A percentile compares a stretch with the other conserved stretches of the same genome.
Evolutionary conservation across 2,329 filamentous ascomycete species (phyloP).

Genomic region (Byssochlamys sp.): DNA sequence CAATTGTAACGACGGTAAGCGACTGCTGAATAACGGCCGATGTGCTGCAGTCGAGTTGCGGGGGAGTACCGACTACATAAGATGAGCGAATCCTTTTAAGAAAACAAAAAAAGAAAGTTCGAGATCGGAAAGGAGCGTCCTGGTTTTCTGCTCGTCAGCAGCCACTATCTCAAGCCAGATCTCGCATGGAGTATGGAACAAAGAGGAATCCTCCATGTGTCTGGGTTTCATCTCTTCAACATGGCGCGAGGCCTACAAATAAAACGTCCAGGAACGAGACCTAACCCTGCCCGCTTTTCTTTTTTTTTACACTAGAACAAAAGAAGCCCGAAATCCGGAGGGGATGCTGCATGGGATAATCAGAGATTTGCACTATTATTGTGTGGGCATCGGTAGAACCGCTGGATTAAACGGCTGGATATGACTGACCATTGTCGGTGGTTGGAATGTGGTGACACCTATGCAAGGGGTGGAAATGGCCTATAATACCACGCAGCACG

Average conservation of each 20-base stretch:
- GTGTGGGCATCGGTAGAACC: not conserved
- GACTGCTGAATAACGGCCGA: not conserved
- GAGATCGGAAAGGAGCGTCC: not conserved
- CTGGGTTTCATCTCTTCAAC: not conserved
- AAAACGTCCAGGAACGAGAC: not conserved
- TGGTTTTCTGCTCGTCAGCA: not conserved
- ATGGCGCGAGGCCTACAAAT: not conserved
- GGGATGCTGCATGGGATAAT: not conserved
- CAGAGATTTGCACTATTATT: not conserved
- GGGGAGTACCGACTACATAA: not conserved
- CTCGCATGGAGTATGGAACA: not conserved
- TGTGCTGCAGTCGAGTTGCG: not conserved
- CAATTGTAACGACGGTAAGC: not conserved
- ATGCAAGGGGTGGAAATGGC: constrained; percentile 11
- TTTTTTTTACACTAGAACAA: not conserved
- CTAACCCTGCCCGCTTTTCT: not conserved
- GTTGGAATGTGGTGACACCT: constrained; percentile 13
- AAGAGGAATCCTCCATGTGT: not conserved
- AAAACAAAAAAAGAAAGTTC: not conserved
- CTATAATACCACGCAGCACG: not conserved
- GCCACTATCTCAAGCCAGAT: not conserved
- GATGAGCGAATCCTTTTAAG: not conserved
- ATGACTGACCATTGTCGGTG: constrained; percentile 5
- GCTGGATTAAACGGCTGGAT: constrained; percentile 3
- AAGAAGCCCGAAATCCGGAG: not conserved